Base-by-base conservation (phyloP, 2,329 filamentous ascomycete genomes). In the Epichloe typhina region DNA sequence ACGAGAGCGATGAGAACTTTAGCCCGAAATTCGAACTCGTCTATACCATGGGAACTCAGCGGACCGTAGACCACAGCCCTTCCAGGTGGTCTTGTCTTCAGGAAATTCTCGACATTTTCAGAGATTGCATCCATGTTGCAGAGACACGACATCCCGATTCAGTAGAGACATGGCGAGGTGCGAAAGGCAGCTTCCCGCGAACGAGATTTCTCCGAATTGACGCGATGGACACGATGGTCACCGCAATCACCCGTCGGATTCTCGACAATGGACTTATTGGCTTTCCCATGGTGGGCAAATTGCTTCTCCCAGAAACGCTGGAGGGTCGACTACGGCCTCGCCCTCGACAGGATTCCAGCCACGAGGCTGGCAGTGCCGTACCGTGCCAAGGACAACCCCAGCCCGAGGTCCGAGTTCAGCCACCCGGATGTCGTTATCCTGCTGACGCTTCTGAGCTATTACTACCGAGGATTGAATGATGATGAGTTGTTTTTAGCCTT, bases 1-100 rank as follows among this genome's bases (percentile, higher is more conserved):
- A 85, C 51, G 80, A 86, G 60, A 80, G 76, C 39, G 82, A 86
- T 46, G 79, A 84, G 51, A 79, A 77, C 50, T 76, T 84, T 42
- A 77, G 71, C 42, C 69, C 74, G 4, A 77, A 75, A 45, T 82
- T 81, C 39, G 79, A 85, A 56, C 61, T 84, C 0, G 68, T 84
- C 1, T 84, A 85, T 52, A 82, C 80, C 0, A 74, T 83, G 56
- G 82, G 80, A 0, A 53, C 59, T 0, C 76, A 81, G 52, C 57
- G 60, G 1, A 55, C 72, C 0, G 66, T 82, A 0, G 75, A 83
- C 5, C 65, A 73, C 11, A 71, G 71, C 44, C 49, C 53, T 9
- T 19, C 37, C 19, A 49, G 53, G 7, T 55, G 51, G 51, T n/a
- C 26, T 1, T 21, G 39, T 13, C 19, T 51, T 19, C 49, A 53